Percentiles rank a stretch among this genome's conserved stretches.
Evolutionary conservation across 257 asterid genomes (phyloP).

Genomic region (Misopates orontium): DNA sequence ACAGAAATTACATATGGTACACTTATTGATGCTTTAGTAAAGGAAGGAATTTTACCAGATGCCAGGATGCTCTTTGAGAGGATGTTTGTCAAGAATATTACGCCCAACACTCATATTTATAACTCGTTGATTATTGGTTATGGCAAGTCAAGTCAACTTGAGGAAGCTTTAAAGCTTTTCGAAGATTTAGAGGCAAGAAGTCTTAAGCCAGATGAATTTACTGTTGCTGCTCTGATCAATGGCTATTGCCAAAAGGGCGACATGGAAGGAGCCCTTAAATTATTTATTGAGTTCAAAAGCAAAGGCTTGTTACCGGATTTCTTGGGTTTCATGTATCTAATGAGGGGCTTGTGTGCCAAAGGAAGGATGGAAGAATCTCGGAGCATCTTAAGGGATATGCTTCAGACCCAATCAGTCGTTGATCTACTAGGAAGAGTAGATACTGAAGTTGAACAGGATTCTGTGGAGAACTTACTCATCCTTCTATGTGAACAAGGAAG

Average conservation of each 20-base stretch:
- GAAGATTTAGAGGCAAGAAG: slow-evolving; percentile 54
- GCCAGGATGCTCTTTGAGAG: slow-evolving; percentile 64
- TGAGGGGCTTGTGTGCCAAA: slow-evolving; percentile 75
- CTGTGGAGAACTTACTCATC: slow-evolving; percentile 56
- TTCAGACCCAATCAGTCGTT: slow-evolving; percentile 50
- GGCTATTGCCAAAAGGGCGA: slow-evolving; percentile 81
- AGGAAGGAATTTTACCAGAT: slow-evolving; percentile 64
- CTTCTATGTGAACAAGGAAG: slow-evolving; percentile 79
- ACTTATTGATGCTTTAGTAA: slow-evolving; percentile 71
- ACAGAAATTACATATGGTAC: slow-evolving; percentile 77
- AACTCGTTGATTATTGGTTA: slow-evolving; percentile 82
- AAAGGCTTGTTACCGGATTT: slow-evolving; percentile 73
- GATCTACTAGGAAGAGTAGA: slow-evolving; percentile 53
- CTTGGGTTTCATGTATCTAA: slow-evolving; percentile 67
- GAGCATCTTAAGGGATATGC: slow-evolving; percentile 78
- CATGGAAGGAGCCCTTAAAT: slow-evolving; percentile 77
- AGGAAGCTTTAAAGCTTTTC: slow-evolving; percentile 59
- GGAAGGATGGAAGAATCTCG: slow-evolving; percentile 98
- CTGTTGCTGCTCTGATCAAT: slow-evolving; percentile 65
- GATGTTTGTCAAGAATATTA: slow-evolving; percentile 54
- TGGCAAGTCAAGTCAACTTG: slow-evolving; percentile 59
- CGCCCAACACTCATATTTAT: slow-evolving; percentile 54
- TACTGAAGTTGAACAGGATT: slow-evolving; percentile 54
- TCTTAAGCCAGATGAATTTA: slow-evolving; percentile 75
- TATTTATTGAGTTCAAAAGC: slow-evolving; percentile 55